A percentile compares a stretch with the other conserved stretches of the same genome.
Conservation (phyloP, 331 rosid genomes). For the Acacia pycnantha region DNA sequence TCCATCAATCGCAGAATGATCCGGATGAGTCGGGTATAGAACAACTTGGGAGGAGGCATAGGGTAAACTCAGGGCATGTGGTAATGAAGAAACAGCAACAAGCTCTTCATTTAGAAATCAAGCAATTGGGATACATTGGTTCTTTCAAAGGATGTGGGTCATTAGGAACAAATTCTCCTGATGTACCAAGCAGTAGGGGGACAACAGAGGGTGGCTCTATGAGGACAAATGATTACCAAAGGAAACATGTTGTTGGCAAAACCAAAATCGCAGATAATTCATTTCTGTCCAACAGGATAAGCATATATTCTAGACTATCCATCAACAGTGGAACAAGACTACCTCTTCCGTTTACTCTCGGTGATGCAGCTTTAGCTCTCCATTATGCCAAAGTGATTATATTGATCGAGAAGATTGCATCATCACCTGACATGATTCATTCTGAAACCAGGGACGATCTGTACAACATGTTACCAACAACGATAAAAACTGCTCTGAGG, state of each 20-base stretch:
- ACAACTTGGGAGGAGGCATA: not conserved
- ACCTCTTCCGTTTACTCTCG: constrained; percentile 61
- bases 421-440: constrained; percentile 49
- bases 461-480: constrained; percentile 63
- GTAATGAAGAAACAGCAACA: constrained; percentile 32
- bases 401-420: constrained; percentile 56
- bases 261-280: constrained; percentile 25
- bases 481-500: constrained; percentile 52
- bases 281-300: constrained; percentile 30
- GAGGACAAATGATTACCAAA: constrained; percentile 35
- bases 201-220: constrained; percentile 41
- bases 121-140: constrained; percentile 31
- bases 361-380: constrained; percentile 61
- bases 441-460: constrained; percentile 53
- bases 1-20: constrained; percentile 43
- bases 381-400: constrained; percentile 75
- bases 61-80: not conserved
- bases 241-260: constrained; percentile 17
- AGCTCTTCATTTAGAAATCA: constrained; percentile 30
- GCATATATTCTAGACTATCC: constrained; percentile 48
- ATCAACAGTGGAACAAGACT: constrained; percentile 32
- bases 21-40: constrained; percentile 28
- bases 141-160: constrained; percentile 50
- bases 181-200: constrained; percentile 24
- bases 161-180: constrained; percentile 43